These are phyloP conservation scores for Nicotiana paniculata DNA, from an alignment of 257 asterid species.

Conservation along the genomic window DNA sequence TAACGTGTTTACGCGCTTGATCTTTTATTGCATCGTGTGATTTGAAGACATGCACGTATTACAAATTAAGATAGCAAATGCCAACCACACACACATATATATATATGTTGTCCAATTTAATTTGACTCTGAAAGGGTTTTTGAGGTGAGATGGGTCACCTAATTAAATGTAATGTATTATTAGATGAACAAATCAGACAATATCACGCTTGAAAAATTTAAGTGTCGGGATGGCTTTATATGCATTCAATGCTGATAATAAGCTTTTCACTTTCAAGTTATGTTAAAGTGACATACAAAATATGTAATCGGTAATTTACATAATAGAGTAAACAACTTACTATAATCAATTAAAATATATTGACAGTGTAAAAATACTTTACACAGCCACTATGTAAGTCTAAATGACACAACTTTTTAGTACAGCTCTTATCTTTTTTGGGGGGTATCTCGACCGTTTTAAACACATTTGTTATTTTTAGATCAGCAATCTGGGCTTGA, in stretches of 20 bases:
- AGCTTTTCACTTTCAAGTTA: neutral
- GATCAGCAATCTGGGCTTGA: neutral
- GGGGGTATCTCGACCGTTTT: neutral
- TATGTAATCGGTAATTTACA: neutral
- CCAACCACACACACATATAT: neutral
- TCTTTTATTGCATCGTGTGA: neutral
- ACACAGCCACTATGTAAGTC: too few relatives aligned
- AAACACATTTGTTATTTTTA: too few relatives aligned
- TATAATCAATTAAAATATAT: too few relatives aligned
- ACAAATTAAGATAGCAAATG: neutral
- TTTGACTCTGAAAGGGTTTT: neutral
- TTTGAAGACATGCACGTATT: neutral
- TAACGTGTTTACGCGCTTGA: neutral
- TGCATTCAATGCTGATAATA: neutral
- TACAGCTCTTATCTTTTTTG: neutral
- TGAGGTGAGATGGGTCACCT: neutral
- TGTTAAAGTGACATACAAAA: neutral
- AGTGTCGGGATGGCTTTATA: neutral
- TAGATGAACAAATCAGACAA: neutral
- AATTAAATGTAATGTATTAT: neutral
- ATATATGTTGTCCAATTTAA: neutral
- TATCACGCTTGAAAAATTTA: conserved; percentile 6
- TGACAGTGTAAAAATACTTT: neutral
- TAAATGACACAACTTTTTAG: neutral
- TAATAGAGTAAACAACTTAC: too few relatives aligned